Conservation (phyloP, 306 rosid genomes). For the Gillenia trifoliata region DNA sequence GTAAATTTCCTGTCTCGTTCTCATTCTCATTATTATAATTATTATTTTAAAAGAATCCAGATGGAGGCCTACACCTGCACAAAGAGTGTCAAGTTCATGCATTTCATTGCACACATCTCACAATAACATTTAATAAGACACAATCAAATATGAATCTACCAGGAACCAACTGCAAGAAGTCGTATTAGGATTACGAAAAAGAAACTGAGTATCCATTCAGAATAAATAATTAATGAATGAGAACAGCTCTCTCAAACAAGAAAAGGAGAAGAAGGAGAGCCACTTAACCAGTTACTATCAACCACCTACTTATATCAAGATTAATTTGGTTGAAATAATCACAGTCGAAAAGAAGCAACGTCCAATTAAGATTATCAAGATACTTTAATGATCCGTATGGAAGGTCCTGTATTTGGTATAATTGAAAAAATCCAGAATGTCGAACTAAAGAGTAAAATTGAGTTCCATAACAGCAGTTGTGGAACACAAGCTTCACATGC, state of each 20-base stretch:
- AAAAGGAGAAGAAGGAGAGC: background rate
- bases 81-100: background rate
- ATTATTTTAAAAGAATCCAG: background rate
- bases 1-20: background rate
- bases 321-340: background rate
- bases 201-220: background rate
- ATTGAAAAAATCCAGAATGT: constrained; percentile 25
- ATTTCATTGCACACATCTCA: background rate
- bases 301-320: background rate
- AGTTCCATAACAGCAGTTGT: constrained; percentile 37
- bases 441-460: constrained; percentile 21
- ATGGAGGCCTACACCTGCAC: background rate
- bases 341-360: background rate
- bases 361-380: background rate
- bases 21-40: background rate
- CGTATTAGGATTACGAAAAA: background rate
- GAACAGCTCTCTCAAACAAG: background rate
- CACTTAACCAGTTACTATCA: background rate
- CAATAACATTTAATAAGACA: background rate
- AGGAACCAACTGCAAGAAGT: background rate
- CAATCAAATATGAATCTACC: no score
- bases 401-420: constrained; percentile 12
- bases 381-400: background rate
- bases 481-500: constrained; percentile 50
- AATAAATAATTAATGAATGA: background rate